Conservation (phyloP, 768 basidiomycete genomes). For the Rhodotorula sphaerocarpa region DNA sequence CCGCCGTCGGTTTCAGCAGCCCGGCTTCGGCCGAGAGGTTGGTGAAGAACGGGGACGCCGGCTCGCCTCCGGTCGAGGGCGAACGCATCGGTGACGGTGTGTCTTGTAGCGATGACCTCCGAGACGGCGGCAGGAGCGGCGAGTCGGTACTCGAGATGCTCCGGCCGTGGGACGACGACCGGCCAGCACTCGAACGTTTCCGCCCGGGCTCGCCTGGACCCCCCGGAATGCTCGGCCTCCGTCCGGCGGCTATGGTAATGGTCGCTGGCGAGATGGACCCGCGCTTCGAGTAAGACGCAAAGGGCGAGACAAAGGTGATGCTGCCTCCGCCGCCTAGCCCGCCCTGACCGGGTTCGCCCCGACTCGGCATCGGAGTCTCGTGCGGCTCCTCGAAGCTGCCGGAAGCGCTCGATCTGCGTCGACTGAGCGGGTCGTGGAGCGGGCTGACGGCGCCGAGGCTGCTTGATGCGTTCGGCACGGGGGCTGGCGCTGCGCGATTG, state of each 20-base stretch:
- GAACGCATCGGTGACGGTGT: conserved; percentile 9
- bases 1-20: conserved; percentile 7
- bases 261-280: conserved; percentile 8
- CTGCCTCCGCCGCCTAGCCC: not conserved
- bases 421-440: no score
- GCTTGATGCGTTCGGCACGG: no score
- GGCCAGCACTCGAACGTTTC: not conserved
- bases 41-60: conserved; percentile 10
- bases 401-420: no score
- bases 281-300: conserved; percentile 2
- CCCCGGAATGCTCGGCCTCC: conserved; percentile 11
- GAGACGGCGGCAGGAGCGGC: conserved; percentile 12
- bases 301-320: conserved; percentile 24
- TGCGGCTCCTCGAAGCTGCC: no score
- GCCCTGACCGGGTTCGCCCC: not conserved
- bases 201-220: not conserved
- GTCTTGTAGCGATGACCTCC: conserved; percentile 5
- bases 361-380: not conserved
- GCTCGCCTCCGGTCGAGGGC: not conserved
- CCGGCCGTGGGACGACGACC: not conserved
- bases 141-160: not conserved
- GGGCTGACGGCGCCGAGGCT: no score
- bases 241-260: not conserved
- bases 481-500: no score
- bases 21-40: not conserved